Conservation (phyloP, 2,329 filamentous ascomycete genomes). For the Coniella vitis region DNA sequence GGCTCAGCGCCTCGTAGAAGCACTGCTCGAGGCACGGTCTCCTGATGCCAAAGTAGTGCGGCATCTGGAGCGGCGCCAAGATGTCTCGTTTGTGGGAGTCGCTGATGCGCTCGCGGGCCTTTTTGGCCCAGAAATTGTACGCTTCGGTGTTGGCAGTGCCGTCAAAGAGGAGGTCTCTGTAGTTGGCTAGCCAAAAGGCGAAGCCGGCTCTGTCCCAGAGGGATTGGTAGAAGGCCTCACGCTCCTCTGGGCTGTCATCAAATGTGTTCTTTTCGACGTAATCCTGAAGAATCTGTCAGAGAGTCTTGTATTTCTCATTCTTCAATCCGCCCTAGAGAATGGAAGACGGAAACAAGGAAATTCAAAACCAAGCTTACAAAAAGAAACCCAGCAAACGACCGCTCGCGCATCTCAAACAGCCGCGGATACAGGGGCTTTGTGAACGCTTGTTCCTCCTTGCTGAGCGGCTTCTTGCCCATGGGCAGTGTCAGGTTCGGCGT, state of each 20-base stretch:
- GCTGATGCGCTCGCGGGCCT: constrained; percentile 41
- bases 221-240: constrained; percentile 40
- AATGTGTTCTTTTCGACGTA: constrained; percentile 48
- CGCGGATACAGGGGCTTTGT: constrained; percentile 38
- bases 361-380: too few species aligned
- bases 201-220: constrained; percentile 49
- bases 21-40: constrained; percentile 35
- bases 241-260: constrained; percentile 43
- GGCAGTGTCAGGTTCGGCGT: constrained; percentile 60
- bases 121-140: constrained; percentile 50
- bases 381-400: constrained; percentile 50
- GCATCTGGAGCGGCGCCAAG: constrained; percentile 44
- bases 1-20: constrained; percentile 43
- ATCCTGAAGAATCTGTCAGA: constrained; percentile 24
- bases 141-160: constrained; percentile 42
- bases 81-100: constrained; percentile 43
- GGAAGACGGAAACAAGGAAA: too few species aligned
- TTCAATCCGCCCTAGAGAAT: neutral
- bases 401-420: constrained; percentile 46
- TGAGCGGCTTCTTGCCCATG: constrained; percentile 46
- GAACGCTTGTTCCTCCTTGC: constrained; percentile 42
- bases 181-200: constrained; percentile 45
- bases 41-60: constrained; percentile 49
- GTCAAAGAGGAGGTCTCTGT: constrained; percentile 44
- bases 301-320: neutral